Evolutionary conservation across 1,139 yeast species (phyloP).

Genomic region (Cylindricascospora bacillispora): DNA sequence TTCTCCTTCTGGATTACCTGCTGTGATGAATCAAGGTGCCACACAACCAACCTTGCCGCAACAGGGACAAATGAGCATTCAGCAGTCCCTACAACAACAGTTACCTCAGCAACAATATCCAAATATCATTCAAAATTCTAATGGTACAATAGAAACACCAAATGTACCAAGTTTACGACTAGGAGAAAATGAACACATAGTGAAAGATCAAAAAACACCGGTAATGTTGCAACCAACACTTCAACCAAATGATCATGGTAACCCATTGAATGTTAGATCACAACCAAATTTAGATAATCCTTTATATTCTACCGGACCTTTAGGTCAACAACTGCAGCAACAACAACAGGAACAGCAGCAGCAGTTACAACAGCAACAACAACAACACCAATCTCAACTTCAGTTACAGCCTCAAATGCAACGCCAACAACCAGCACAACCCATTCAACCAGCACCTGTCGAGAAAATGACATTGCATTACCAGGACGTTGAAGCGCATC

Average conservation of each 20-base stretch:
- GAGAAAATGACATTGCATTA: too few species aligned
- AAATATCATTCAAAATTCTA: slow-evolving; percentile 9
- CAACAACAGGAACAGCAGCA: slow-evolving; percentile 12
- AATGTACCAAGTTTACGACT: slow-evolving; percentile 2
- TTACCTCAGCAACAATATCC: slow-evolving; percentile 6
- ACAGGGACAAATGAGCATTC: slow-evolving; percentile 16
- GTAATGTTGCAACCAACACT: slow-evolving; percentile 24
- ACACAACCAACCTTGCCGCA: slow-evolving; percentile 11
- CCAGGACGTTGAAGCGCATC: too few species aligned
- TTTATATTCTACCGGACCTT: slow-evolving; percentile 12
- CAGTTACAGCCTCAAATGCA: slow-evolving; percentile 13
- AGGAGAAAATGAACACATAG: slow-evolving; percentile 5
- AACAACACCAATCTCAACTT: slow-evolving; percentile 10
- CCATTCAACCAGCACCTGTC: slow-evolving; percentile 1
- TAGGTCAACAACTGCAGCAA: slow-evolving; percentile 11
- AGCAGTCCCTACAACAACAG: slow-evolving; percentile 11
- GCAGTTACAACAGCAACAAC: slow-evolving; percentile 13
- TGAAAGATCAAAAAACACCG: slow-evolving; percentile 12
- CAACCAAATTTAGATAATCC: slow-evolving; percentile 11
- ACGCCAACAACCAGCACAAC: slow-evolving; percentile 10
- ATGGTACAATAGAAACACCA: slow-evolving; percentile 4
- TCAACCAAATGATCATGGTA: slow-evolving; percentile 17
- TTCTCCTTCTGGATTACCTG: slow-evolving; percentile 5
- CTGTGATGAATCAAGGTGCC: slow-evolving; percentile 12
- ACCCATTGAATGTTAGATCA: slow-evolving; percentile 21